A percentile compares a stretch with the other conserved stretches of the same genome.
These are phyloP conservation scores for Hygrocybe punicea DNA, from an alignment of 768 basidiomycete species.

Conservation along the genomic window DNA sequence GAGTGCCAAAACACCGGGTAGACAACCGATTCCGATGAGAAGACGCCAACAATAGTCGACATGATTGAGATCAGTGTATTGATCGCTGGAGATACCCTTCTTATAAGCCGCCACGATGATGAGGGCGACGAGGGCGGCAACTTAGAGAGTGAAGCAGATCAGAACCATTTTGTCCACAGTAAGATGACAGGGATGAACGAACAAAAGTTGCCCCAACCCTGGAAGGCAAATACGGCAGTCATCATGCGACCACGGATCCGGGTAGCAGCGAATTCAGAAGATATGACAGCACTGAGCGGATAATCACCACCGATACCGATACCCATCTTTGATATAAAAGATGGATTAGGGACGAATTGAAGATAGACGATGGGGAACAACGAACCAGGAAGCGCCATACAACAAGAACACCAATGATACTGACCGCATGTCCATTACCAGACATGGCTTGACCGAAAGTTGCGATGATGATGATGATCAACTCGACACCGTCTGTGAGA, in stretches of 20 bases:
- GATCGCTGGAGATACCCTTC: conserved; percentile 42
- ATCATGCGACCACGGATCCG: conserved; percentile 80
- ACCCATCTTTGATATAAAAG: conserved; percentile 52
- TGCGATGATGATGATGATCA: conserved; percentile 78
- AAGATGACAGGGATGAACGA: conserved; percentile 18
- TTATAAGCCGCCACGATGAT: conserved; percentile 70
- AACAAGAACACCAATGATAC: conserved; percentile 71
- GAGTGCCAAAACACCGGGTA: conserved; percentile 76
- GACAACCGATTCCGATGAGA: conserved; percentile 81
- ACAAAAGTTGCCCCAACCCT: conserved; percentile 87
- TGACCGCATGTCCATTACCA: conserved; percentile 61
- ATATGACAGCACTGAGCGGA: conserved; percentile 79
- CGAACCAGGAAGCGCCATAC: conserved; percentile 76
- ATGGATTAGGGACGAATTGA: conserved; percentile 1
- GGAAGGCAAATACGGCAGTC: conserved; percentile 81
- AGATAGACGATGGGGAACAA: neutral
- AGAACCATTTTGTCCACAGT: neutral
- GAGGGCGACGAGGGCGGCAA: conserved; percentile 63
- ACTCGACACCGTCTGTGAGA: conserved; percentile 58
- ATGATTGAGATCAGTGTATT: conserved; percentile 39
- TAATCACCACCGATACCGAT: conserved; percentile 90
- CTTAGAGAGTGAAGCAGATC: conserved; percentile 30
- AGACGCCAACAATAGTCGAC: conserved; percentile 85
- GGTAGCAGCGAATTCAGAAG: conserved; percentile 83
- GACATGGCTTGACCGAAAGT: conserved; percentile 79